A percentile compares a stretch with the other conserved stretches of the same genome.
Conservation (phyloP, 2,329 filamentous ascomycete genomes). For the Fusarium globosum region DNA sequence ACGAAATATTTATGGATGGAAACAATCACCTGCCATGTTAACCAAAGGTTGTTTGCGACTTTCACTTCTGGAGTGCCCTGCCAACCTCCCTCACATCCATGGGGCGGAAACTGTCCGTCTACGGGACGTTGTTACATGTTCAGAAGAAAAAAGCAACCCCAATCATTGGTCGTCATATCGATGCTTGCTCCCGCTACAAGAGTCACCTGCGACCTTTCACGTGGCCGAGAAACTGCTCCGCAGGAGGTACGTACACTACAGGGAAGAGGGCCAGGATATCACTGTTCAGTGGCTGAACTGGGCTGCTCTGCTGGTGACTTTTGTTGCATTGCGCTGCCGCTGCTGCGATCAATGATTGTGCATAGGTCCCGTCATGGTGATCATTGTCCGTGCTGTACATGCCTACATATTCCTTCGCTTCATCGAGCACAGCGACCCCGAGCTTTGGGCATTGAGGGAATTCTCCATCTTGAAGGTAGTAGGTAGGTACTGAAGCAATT, state of each 20-base stretch:
- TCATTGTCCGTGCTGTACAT: conserved; percentile 32
- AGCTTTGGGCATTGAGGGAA: neutral
- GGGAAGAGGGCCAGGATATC: neutral
- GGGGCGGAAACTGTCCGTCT: conserved; percentile 3
- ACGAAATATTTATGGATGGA: neutral
- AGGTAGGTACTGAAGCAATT: neutral
- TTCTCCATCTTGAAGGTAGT: neutral
- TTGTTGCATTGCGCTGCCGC: neutral
- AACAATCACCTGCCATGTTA: neutral
- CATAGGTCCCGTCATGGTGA: conserved; percentile 21
- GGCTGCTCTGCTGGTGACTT: neutral
- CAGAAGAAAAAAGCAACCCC: conserved; percentile 11
- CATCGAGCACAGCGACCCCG: conserved; percentile 4
- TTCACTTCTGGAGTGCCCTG: neutral
- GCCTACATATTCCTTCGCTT: neutral
- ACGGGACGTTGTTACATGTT: neutral
- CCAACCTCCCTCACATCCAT: neutral
- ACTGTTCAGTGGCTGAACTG: conserved; percentile 4
- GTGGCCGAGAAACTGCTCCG: conserved; percentile 24
- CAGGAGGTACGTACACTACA: neutral
- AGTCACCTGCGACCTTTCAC: conserved; percentile 36
- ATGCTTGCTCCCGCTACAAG: conserved; percentile 10
- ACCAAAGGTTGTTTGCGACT: neutral
- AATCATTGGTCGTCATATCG: neutral
- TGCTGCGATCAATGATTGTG: conserved; percentile 20